A percentile compares a stretch with the other conserved stretches of the same genome.
phyloP scores from a whole-genome alignment of 352 stramenopile genomes.

The Pythium dissotocum region DNA sequence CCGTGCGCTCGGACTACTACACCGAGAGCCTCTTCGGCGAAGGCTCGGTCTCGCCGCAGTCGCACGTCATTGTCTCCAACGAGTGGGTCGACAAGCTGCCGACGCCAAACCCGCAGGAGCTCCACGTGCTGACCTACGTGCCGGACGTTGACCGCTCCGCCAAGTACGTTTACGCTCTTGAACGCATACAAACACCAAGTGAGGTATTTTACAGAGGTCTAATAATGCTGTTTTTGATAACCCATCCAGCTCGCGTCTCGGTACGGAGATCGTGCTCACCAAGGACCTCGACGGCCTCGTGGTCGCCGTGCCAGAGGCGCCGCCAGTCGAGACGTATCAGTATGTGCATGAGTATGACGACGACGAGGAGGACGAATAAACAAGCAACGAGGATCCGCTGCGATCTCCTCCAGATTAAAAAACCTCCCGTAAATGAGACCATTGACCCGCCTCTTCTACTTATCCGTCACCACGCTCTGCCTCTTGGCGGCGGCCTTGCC shows the following conservation, averaged over 20 bases:
- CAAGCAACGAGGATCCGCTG: too few species aligned
- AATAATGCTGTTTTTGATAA: slow-evolving; percentile 6
- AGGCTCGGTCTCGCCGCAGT: slow-evolving; percentile 77
- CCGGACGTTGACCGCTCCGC: slow-evolving; percentile 74
- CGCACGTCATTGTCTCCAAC: slow-evolving; percentile 87
- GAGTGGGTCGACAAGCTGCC: slow-evolving; percentile 86
- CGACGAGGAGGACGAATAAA: slow-evolving; percentile 63
- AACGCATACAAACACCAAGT: neutral
- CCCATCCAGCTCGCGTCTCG: slow-evolving; percentile 66
- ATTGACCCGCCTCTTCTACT: neutral
- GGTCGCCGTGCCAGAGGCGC: slow-evolving; percentile 82
- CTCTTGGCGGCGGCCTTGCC: slow-evolving; percentile 1
- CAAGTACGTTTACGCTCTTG: slow-evolving; percentile 46
- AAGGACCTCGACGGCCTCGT: slow-evolving; percentile 88
- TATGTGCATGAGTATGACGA: slow-evolving; percentile 89
- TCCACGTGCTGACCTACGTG: slow-evolving; percentile 81
- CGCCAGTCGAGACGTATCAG: slow-evolving; percentile 80
- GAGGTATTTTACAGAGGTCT: neutral
- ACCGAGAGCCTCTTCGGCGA: slow-evolving; percentile 89
- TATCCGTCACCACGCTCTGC: slow-evolving; percentile 5
- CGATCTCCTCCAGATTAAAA: slow-evolving; percentile 2
- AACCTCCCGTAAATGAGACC: neutral
- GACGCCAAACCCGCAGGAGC: slow-evolving; percentile 65
- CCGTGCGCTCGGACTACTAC: slow-evolving; percentile 74
- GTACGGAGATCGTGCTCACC: slow-evolving; percentile 85